phyloP scores from a whole-genome alignment of 169 alveolate genomes.

The Plasmodium gaboni region DNA sequence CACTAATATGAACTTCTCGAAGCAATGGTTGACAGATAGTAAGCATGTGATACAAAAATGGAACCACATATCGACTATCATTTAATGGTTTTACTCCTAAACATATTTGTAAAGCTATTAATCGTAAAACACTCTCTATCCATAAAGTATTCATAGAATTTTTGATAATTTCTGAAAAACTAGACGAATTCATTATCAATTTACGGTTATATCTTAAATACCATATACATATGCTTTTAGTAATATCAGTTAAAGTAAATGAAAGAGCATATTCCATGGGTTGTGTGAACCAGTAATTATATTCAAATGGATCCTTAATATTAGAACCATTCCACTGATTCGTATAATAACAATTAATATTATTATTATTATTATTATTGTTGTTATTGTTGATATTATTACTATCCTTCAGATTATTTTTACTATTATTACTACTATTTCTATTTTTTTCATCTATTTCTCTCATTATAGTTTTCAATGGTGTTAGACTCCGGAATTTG shows the following conservation, averaged over 20 bases:
- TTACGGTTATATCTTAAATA: constrained; percentile 51
- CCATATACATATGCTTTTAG: constrained; percentile 74
- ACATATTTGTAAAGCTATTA: constrained; percentile 81
- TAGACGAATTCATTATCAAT: constrained; percentile 60
- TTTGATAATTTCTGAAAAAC: constrained; percentile 61
- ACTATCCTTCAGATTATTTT: not conserved
- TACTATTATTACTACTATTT: not conserved
- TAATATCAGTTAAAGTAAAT: constrained; percentile 70
- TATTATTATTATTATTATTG: no score
- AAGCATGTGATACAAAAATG: constrained; percentile 80
- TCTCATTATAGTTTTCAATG: constrained; percentile 31
- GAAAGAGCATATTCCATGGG: constrained; percentile 67
- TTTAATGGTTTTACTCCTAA: constrained; percentile 78
- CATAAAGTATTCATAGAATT: constrained; percentile 78
- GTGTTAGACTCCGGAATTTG: constrained; percentile 68
- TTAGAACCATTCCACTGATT: not conserved
- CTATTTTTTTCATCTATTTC: constrained; percentile 34
- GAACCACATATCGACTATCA: constrained; percentile 76
- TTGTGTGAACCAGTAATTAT: constrained; percentile 49
- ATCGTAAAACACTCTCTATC: constrained; percentile 80
- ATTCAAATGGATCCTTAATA: constrained; percentile 50
- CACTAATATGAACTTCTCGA: constrained; percentile 29
- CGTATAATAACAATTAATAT: no score
- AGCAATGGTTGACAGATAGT: constrained; percentile 76
- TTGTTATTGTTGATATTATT: constrained; percentile 20